Conservation (phyloP, 1,284 basidiomycete species). For the Papiliotrema flavescens region DNA sequence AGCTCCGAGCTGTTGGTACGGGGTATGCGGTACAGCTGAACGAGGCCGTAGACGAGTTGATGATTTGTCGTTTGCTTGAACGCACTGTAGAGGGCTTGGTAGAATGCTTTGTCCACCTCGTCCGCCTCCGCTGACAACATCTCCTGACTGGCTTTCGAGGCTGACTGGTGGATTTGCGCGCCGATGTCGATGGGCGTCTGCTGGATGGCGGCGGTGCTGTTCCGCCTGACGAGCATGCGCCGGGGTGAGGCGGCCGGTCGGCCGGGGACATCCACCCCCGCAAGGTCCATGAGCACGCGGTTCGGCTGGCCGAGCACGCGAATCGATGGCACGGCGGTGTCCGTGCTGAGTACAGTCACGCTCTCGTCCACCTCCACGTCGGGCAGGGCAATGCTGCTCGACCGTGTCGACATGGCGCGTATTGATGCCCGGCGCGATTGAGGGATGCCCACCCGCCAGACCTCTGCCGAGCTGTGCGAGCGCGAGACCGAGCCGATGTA, state of each 20-base stretch:
- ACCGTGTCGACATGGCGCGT: constrained; percentile 28
- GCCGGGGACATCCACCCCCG: constrained; percentile 33
- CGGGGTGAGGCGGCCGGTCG: constrained; percentile 12
- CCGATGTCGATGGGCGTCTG: constrained; percentile 6
- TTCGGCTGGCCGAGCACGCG: constrained; percentile 28
- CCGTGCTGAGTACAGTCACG: constrained; percentile 6
- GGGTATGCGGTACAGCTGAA: background rate
- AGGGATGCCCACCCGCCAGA: constrained; percentile 27
- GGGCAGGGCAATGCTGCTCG: background rate
- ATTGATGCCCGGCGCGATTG: constrained; percentile 13
- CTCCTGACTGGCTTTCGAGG: background rate
- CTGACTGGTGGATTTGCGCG: constrained; percentile 1
- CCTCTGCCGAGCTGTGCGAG: constrained; percentile 17
- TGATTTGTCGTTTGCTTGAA: background rate
- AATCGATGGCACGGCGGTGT: constrained; percentile 1
- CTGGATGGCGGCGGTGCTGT: constrained; percentile 29
- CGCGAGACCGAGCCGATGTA: constrained; percentile 6
- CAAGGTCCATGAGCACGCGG: constrained; percentile 41
- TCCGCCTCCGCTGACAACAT: background rate
- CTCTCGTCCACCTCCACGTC: constrained; percentile 4
- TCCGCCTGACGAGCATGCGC: constrained; percentile 19
- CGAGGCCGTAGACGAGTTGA: background rate
- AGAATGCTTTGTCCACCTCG: background rate
- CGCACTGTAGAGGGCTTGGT: constrained; percentile 3
- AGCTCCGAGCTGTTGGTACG: too few species aligned